Conservation (phyloP, 495 filamentous ascomycete genomes). For the Copromyces sp. region DNA sequence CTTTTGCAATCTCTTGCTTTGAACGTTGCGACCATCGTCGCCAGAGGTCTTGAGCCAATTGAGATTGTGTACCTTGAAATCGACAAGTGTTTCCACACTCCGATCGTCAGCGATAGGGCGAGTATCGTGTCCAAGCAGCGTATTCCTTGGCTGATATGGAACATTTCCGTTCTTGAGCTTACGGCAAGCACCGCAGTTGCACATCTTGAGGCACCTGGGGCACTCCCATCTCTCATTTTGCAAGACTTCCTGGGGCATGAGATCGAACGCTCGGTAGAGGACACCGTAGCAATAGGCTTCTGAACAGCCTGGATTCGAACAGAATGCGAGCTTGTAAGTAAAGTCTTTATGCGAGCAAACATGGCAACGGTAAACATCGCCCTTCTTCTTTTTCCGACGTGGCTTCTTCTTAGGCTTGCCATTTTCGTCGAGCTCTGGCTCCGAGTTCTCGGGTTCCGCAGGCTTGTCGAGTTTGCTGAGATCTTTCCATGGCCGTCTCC, state of each 20-base stretch:
- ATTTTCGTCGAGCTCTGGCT: constrained; percentile 42
- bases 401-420: constrained; percentile 38
- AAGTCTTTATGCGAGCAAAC: constrained; percentile 66
- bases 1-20: constrained; percentile 41
- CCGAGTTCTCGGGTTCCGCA: constrained; percentile 34
- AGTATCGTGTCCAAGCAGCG: constrained; percentile 81
- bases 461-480: constrained; percentile 33
- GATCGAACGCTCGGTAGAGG: constrained; percentile 80
- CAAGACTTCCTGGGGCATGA: constrained; percentile 70
- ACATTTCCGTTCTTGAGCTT: constrained; percentile 21
- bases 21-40: constrained; percentile 39
- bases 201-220: constrained; percentile 72
- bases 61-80: constrained; percentile 75
- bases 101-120: constrained; percentile 77
- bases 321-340: constrained; percentile 70
- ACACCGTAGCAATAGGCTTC: constrained; percentile 78
- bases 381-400: constrained; percentile 30
- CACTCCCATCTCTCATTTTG: constrained; percentile 74
- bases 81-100: constrained; percentile 76
- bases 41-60: constrained; percentile 53
- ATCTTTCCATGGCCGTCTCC: constrained; percentile 54
- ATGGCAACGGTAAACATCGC: constrained; percentile 56
- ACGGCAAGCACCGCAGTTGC: constrained; percentile 74
- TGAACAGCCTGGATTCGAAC: constrained; percentile 52
- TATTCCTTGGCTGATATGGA: constrained; percentile 75